phyloP scores from a whole-genome alignment of 2,329 filamentous ascomycete species.

The Cladophialophora bantiana region DNA sequence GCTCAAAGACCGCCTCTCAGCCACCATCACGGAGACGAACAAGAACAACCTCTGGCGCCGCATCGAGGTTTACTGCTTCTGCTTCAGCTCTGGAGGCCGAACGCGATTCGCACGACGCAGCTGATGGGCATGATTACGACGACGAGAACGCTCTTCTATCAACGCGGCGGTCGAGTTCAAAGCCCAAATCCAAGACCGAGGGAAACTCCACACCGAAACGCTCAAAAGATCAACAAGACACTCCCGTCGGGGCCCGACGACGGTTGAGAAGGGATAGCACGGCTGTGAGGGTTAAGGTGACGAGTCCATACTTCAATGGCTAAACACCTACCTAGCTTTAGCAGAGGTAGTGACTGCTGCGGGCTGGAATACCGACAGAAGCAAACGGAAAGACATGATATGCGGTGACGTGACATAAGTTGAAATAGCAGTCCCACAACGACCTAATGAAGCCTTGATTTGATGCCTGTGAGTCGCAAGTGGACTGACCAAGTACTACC shows the following conservation, averaged over 20 bases:
- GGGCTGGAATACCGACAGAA: too few relatives aligned
- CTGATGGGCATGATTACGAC: neutral
- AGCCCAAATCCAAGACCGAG: neutral
- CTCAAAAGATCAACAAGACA: neutral
- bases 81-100: neutral
- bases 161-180: neutral
- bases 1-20: neutral
- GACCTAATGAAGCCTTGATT: too few relatives aligned
- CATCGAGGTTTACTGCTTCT: neutral
- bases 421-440: too few relatives aligned
- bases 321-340: neutral
- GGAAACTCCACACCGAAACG: neutral
- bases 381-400: too few relatives aligned
- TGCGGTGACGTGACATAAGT: too few relatives aligned
- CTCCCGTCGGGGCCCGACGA: neutral
- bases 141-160: neutral
- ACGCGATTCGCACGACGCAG: neutral
- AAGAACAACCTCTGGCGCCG: neutral
- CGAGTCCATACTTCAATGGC: neutral
- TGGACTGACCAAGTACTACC: too few relatives aligned
- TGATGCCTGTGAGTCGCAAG: too few relatives aligned
- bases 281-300: neutral
- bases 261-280: conserved; percentile 1
- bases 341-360: too few relatives aligned
- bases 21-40: neutral